Percentiles rank a stretch among this genome's conserved stretches.
These are phyloP conservation scores for Pythium folliculosum DNA, from an alignment of 352 stramenopile genomes.

Conservation along the genomic window DNA sequence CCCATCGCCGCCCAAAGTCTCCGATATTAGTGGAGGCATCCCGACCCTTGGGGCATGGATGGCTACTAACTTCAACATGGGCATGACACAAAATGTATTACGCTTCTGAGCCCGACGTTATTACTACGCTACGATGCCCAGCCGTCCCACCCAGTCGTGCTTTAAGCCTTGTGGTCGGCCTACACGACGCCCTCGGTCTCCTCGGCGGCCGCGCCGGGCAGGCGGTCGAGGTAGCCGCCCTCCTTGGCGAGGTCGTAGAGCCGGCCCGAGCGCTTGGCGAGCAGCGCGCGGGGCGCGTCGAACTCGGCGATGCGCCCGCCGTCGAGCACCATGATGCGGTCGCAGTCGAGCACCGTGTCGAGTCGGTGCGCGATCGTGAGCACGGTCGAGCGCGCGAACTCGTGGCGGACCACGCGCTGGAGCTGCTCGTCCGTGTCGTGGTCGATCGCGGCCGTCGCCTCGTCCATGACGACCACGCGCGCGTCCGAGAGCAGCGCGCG, in stretches of 20 bases:
- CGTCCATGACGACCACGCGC: constrained; percentile 86
- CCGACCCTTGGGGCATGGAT: not conserved
- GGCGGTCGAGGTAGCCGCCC: constrained; percentile 43
- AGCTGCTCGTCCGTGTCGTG: constrained; percentile 75
- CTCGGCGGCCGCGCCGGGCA: constrained; percentile 12
- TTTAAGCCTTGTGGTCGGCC: no score
- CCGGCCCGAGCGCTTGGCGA: constrained; percentile 34
- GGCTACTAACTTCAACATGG: no score
- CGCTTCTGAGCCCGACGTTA: no score
- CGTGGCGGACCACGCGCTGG: constrained; percentile 78
- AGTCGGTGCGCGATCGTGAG: constrained; percentile 97
- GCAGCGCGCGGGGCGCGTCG: constrained; percentile 72
- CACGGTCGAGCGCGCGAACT: constrained; percentile 93
- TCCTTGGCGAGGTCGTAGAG: constrained; percentile 47
- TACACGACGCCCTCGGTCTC: not conserved
- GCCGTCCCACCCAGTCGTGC: not conserved
- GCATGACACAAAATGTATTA: not conserved
- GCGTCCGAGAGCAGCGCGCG: constrained; percentile 92
- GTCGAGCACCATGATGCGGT: constrained; percentile 96
- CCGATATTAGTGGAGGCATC: not conserved
- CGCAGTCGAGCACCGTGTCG: constrained; percentile 97
- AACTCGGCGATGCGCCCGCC: constrained; percentile 96
- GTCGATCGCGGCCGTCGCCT: constrained; percentile 80
- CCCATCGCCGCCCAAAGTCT: constrained; percentile 10
- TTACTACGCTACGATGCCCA: no score